Conservation (phyloP, 805 yeast species). For the Jamesozyma hellenica region DNA sequence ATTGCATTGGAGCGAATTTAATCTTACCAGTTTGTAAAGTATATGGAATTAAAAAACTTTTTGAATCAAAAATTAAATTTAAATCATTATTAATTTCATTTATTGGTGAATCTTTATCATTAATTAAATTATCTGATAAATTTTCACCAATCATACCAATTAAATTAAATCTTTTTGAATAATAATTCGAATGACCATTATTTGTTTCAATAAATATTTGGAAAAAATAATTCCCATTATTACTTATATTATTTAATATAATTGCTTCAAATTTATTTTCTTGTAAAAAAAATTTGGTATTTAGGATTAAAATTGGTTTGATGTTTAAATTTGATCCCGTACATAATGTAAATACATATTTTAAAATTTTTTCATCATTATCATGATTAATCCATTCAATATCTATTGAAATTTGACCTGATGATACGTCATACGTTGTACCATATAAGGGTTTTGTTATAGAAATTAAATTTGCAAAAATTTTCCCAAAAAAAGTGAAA, state of each 20-base stretch:
- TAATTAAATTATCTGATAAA: slow-evolving; percentile 32
- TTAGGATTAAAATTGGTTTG: slow-evolving; percentile 31
- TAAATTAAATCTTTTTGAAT: slow-evolving; percentile 53
- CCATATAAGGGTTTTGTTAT: slow-evolving; percentile 9
- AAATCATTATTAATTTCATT: slow-evolving; percentile 19
- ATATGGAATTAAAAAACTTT: slow-evolving; percentile 61
- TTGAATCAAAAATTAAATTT: slow-evolving; percentile 25
- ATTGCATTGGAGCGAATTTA: slow-evolving; percentile 87
- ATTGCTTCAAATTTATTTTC: slow-evolving; percentile 31
- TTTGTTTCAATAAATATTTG: slow-evolving; percentile 48
- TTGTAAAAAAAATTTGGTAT: slow-evolving; percentile 24
- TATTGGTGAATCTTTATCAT: slow-evolving; percentile 32
- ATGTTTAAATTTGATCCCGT: slow-evolving; percentile 53
- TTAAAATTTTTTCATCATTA: slow-evolving; percentile 29
- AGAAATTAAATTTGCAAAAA: slow-evolving; percentile 2
- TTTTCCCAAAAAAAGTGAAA: too few relatives aligned
- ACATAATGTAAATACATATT: slow-evolving; percentile 50
- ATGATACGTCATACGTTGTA: slow-evolving; percentile 6
- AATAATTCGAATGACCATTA: slow-evolving; percentile 49
- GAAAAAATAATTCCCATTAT: slow-evolving; percentile 57
- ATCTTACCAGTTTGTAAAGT: slow-evolving; percentile 66
- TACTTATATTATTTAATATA: slow-evolving; percentile 38
- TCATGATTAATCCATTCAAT: slow-evolving; percentile 48
- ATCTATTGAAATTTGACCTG: slow-evolving; percentile 17
- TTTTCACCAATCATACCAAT: slow-evolving; percentile 63